A percentile compares a stretch with the other conserved stretches of the same genome.
Evolutionary conservation across 805 yeast species (phyloP).

Genomic region (Candida mattraensis): DNA sequence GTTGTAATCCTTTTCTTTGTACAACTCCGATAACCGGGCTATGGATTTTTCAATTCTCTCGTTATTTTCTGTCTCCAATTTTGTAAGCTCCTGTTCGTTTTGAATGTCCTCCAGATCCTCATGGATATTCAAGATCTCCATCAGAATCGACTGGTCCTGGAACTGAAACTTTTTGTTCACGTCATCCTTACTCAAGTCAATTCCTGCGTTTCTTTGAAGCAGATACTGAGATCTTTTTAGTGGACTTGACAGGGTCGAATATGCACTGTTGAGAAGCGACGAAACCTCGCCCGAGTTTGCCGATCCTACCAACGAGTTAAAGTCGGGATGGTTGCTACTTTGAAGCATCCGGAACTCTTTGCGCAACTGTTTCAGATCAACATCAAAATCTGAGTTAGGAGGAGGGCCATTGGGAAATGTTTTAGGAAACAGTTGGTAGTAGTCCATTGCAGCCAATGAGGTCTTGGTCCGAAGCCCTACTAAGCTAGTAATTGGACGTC

Average conservation of each 20-base stretch:
- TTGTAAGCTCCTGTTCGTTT: constrained; percentile 55
- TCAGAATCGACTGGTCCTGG: constrained; percentile 53
- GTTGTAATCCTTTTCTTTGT: constrained; percentile 49
- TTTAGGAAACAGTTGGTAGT: constrained; percentile 70
- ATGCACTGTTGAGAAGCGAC: constrained; percentile 73
- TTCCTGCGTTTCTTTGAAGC: constrained; percentile 41
- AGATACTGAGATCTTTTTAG: constrained; percentile 66
- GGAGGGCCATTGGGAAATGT: constrained; percentile 70
- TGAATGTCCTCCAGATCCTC: constrained; percentile 74
- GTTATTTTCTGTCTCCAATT: constrained; percentile 55
- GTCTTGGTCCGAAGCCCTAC: too few relatives aligned
- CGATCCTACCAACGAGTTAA: constrained; percentile 25
- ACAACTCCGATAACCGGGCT: constrained; percentile 44
- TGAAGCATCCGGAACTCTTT: constrained; percentile 77
- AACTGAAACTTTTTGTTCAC: constrained; percentile 39
- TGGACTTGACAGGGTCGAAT: constrained; percentile 68
- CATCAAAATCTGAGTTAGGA: constrained; percentile 54
- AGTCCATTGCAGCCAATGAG: too few relatives aligned
- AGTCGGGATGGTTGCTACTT: constrained; percentile 80
- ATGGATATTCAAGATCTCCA: constrained; percentile 81
- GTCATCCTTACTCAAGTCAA: constrained; percentile 64
- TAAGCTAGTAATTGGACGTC: too few relatives aligned
- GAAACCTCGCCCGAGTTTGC: constrained; percentile 36
- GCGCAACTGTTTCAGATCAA: constrained; percentile 58
- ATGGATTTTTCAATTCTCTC: constrained; percentile 51